phyloP scores from a whole-genome alignment of 2,329 filamentous ascomycete genomes.

The Fusarium heterosporum region DNA sequence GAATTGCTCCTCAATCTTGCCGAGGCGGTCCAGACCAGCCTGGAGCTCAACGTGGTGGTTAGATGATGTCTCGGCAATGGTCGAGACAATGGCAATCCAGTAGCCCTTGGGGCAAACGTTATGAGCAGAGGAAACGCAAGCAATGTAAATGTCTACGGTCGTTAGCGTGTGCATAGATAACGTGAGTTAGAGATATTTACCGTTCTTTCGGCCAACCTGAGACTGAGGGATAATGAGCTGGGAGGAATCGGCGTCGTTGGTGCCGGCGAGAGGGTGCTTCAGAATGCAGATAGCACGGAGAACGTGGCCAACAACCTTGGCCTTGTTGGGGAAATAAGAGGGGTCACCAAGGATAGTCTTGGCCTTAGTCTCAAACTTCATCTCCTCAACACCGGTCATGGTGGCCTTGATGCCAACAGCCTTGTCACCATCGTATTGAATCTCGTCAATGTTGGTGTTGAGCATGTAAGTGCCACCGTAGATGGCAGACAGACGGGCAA shows the following conservation, averaged over 20 bases:
- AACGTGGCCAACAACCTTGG: conserved; percentile 87
- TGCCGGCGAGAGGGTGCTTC: conserved; percentile 93
- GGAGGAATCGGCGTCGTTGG: conserved; percentile 86
- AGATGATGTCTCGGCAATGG: conserved; percentile 88
- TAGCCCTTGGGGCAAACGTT: conserved; percentile 99
- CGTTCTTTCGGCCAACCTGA: conserved; percentile 96
- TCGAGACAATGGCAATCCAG: conserved; percentile 98
- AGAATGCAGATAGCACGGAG: conserved; percentile 97
- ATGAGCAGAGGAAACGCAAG: conserved; percentile 93
- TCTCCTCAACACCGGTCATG: conserved; percentile 89
- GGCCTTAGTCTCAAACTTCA: conserved; percentile 96
- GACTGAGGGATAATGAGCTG: conserved; percentile 98
- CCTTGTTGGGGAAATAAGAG: conserved; percentile 94
- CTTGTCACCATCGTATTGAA: conserved; percentile 85
- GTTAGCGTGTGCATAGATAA: conserved; percentile 12
- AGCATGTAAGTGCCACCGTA: conserved; percentile 99
- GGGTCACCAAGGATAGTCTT: conserved; percentile 97
- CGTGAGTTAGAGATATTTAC: conserved; percentile 60
- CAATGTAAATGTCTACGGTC: conserved; percentile 88
- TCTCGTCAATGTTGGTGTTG: conserved; percentile 92
- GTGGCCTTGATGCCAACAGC: conserved; percentile 97
- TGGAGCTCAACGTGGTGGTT: conserved; percentile 98
- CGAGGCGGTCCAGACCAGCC: conserved; percentile 90
- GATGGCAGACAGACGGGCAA: conserved; percentile 96
- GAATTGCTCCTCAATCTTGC: conserved; percentile 96